Evolutionary conservation across 306 rosid genomes (phyloP), one percentile per base, ranked within the genome.

Genomic region (Ammopiptanthus mongolicus): DNA sequence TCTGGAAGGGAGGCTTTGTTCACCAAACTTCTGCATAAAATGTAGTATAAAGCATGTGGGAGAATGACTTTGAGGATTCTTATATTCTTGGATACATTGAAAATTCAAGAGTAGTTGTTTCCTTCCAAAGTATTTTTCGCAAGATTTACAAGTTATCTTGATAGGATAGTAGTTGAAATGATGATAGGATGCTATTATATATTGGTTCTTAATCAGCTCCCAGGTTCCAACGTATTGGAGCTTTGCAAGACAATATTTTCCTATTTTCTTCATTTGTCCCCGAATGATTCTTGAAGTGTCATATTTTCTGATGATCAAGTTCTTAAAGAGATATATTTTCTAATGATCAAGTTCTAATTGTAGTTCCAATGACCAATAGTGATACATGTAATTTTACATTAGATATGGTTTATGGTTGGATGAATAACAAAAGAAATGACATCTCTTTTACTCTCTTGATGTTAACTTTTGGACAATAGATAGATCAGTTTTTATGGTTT

Each of bases 61-160:
- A 28, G 37, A 82, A 69, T 62, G 78, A 69, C 74, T 42, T 69
- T 46, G 51, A 64, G 50, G 48, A 51, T 34, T 52, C 21, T 3
- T 56, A 59, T 42, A 21, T 64, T 57, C 69, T 50, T 76, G 71
- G 15, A 73, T 66, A 76, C 56, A 76, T 81, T 37, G 70, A 31
- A 37, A 37, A 37, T 9, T 37, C 8, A 68, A 22, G 34, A 15
- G 8, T 18, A 12, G 21, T 25, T n/a, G n/a, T n/a, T 75, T 69
- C 72, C 37, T 70, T 36, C 52, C 55, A 7, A 61, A 70, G 63
- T 12, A 59, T 71, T 66, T 21, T 50, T 66, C 59, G 44, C 53
- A 28, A 28, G 28, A 74, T 56, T 66, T 59, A 69, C 67, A 48
- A 70, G 41, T 19, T 42, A 39, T 58, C 52, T 57, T 8, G 53